Base-by-base conservation (phyloP, 768 basidiomycete genomes). In the Hydnomerulius pinastri region DNA sequence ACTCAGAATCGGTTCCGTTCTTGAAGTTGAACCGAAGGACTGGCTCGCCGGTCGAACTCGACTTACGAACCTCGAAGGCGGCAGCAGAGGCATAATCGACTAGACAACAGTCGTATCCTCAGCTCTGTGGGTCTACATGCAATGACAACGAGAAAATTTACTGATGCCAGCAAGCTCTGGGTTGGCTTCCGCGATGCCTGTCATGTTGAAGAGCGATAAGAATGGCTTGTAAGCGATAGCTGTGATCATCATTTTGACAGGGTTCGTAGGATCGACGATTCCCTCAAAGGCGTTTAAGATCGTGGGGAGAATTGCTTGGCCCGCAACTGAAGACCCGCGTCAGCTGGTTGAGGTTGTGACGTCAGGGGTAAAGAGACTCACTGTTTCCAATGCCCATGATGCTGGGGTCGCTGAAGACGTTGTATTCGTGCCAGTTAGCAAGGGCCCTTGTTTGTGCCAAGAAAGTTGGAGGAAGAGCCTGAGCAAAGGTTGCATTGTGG, bases 201-300 rank as follows among this genome's bases (percentile, higher is more conserved):
- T 87, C 81, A 91, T 83, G 67, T 87, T 86, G 73, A 91, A 90
- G 38, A 91, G 66, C 8, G 84, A 85, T 27, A 89, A 51, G 71
- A 90, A 86, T 0, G 88, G 88, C 66, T 90, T 90, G 73, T 90
- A 91, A 0, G 87, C 77, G 43, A 85, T 74, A 9, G 81, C 81
- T 27, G 80, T 72, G 55, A 85, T 79, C 21, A 74, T 66, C 35
- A 92, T 60, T 62, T 84, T 83, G 48, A 83, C 58, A 0, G 83
- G 77, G 51, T 81, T 73, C 3, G 73, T 70, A 3, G 66, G 37
- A 55, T 82, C 76, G 7, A 69, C 68, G 64, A 91, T 83, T 9
- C 69, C 69, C 0, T 71, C 60, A 27, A 91, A 71, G 6, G 79
- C 78, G 28, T 71, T 58, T 11, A 89, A 54, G 51, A 92, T 79